Evolutionary conservation across 805 yeast species (phyloP).

Genomic region (Clavispora phyllophila): DNA sequence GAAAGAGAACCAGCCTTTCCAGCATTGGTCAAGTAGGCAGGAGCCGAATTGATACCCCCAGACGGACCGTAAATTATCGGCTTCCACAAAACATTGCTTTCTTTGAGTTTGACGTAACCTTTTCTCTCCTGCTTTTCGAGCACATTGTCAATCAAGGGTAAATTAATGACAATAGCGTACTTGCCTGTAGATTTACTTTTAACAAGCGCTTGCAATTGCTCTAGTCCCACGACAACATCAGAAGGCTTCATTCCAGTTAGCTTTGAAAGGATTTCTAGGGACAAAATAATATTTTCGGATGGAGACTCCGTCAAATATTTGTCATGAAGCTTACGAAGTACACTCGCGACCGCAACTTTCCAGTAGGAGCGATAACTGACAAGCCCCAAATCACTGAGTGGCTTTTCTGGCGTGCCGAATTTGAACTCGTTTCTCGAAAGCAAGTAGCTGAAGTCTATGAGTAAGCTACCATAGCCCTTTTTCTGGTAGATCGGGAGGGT

Average conservation of each 20-base stretch:
- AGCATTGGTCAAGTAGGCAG: constrained; percentile 26
- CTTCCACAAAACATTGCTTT: constrained; percentile 64
- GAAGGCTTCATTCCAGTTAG: constrained; percentile 82
- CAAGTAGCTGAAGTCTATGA: constrained; percentile 85
- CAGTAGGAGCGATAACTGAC: constrained; percentile 84
- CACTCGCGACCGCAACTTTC: constrained; percentile 60
- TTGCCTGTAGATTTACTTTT: constrained; percentile 38
- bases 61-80: constrained; percentile 82
- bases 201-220: constrained; percentile 61
- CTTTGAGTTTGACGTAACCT: constrained; percentile 46
- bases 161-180: constrained; percentile 53
- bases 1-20: constrained; percentile 3
- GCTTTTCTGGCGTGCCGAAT: constrained; percentile 93
- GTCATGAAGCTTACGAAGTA: constrained; percentile 27
- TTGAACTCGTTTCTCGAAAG: constrained; percentile 70
- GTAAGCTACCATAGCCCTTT: constrained; percentile 81
- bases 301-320: constrained; percentile 10
- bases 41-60: constrained; percentile 71
- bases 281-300: constrained; percentile 20
- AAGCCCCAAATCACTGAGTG: constrained; percentile 81
- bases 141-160: constrained; percentile 35
- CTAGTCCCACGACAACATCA: constrained; percentile 84
- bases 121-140: constrained; percentile 52
- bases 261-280: constrained; percentile 59
- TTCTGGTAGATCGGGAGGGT: constrained; percentile 86